These are phyloP conservation scores for Nakataea oryzae DNA, from an alignment of 2,329 filamentous ascomycete genomes.

Conservation along the genomic window DNA sequence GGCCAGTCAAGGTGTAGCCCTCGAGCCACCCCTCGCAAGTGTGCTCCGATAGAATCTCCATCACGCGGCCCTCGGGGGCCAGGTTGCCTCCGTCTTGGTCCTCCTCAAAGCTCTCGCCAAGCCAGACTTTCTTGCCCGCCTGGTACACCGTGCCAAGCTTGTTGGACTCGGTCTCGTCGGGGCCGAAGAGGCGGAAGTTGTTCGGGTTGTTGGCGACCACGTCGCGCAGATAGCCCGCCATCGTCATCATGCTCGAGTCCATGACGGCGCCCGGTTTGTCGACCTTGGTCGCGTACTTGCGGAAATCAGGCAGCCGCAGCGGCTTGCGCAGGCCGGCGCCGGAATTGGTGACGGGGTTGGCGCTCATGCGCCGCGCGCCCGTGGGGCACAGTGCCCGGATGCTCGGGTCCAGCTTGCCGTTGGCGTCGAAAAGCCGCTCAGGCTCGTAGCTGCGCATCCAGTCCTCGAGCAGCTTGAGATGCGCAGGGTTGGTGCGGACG, in stretches of 20 bases:
- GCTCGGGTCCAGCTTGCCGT: slow-evolving; percentile 52
- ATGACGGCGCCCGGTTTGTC: slow-evolving; percentile 46
- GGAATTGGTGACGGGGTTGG: slow-evolving; percentile 66
- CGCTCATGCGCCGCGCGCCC: slow-evolving; percentile 62
- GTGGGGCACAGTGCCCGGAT: slow-evolving; percentile 54
- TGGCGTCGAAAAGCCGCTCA: slow-evolving; percentile 56
- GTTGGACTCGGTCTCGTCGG: slow-evolving; percentile 75
- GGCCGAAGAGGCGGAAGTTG: slow-evolving; percentile 68
- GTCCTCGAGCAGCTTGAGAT: slow-evolving; percentile 58
- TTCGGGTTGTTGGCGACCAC: slow-evolving; percentile 52
- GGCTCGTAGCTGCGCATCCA: slow-evolving; percentile 74
- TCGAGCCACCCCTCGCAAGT: slow-evolving; percentile 74
- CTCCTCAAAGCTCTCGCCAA: slow-evolving; percentile 69
- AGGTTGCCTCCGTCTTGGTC: slow-evolving; percentile 67
- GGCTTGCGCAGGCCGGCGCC: slow-evolving; percentile 52
- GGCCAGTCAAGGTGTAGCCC: slow-evolving; percentile 64
- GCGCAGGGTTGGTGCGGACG: slow-evolving; percentile 51
- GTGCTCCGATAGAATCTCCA: slow-evolving; percentile 80
- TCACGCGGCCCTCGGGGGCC: slow-evolving; percentile 57
- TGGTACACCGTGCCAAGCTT: slow-evolving; percentile 64
- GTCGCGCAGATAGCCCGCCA: slow-evolving; percentile 57
- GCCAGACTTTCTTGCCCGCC: slow-evolving; percentile 69
- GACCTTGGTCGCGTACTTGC: slow-evolving; percentile 52
- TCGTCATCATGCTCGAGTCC: slow-evolving; percentile 58
- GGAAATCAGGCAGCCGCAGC: slow-evolving; percentile 60